These are phyloP conservation scores for Tetratostichococcus sp. DNA, from an alignment of 139 green algal genomes.

Conservation along the genomic window DNA sequence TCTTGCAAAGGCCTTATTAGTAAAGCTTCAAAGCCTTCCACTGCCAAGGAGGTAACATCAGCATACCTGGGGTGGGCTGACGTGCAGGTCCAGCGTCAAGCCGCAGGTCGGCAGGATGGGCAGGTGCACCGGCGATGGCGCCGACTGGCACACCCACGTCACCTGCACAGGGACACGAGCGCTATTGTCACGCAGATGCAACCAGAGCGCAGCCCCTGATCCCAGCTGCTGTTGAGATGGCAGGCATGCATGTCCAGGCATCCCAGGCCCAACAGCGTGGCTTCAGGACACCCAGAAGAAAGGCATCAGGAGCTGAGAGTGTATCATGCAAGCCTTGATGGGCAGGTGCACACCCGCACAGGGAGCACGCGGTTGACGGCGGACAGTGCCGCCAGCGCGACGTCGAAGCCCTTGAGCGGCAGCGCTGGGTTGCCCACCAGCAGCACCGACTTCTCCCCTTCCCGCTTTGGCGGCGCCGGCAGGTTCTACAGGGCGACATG, in stretches of 20 bases:
- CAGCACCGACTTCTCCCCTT: constrained; percentile 29
- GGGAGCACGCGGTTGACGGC: constrained; percentile 36
- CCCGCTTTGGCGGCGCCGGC: not conserved
- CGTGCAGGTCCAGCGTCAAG: constrained; percentile 35
- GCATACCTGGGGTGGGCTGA: constrained; percentile 31
- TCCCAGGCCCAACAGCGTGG: too few relatives aligned
- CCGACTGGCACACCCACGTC: constrained; percentile 61
- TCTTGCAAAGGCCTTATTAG: too few relatives aligned
- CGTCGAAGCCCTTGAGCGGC: constrained; percentile 62
- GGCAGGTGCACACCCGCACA: constrained; percentile 15
- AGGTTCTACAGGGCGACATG: not conserved
- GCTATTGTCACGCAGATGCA: too few relatives aligned
- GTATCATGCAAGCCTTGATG: too few relatives aligned
- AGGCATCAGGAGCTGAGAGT: too few relatives aligned
- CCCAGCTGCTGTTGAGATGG: too few relatives aligned
- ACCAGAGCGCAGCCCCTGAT: too few relatives aligned
- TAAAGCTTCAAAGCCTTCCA: too few relatives aligned
- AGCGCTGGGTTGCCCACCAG: constrained; percentile 64
- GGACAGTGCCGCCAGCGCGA: constrained; percentile 39
- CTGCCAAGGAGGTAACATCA: too few relatives aligned
- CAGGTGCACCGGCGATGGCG: constrained; percentile 21
- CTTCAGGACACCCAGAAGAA: too few relatives aligned
- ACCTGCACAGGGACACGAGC: constrained; percentile 17
- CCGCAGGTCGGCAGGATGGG: constrained; percentile 22
- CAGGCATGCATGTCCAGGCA: too few relatives aligned